Evolutionary conservation across 768 basidiomycete genomes (phyloP).

Genomic region (Trametes punicea): DNA sequence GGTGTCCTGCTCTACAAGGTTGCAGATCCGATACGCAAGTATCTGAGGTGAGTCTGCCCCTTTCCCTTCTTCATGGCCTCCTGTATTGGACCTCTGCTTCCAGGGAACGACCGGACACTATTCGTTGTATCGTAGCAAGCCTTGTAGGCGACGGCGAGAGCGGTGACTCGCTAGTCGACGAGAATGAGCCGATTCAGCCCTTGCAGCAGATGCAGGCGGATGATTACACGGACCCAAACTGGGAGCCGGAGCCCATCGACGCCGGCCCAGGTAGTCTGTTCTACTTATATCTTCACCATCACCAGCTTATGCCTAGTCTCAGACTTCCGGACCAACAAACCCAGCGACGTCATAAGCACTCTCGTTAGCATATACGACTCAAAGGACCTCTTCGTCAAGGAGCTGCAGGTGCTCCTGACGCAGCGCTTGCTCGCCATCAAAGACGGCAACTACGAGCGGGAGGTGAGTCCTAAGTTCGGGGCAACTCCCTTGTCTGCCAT

Average conservation of each 20-base stretch:
- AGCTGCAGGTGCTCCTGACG: slow-evolving; percentile 88
- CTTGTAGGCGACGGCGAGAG: slow-evolving; percentile 84
- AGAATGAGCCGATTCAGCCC: slow-evolving; percentile 76
- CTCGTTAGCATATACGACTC: slow-evolving; percentile 98
- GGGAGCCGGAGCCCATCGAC: slow-evolving; percentile 96
- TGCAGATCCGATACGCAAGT: slow-evolving; percentile 86
- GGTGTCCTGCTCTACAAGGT: slow-evolving; percentile 93
- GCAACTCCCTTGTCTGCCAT: no score
- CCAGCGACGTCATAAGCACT: slow-evolving; percentile 92
- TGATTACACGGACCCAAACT: slow-evolving; percentile 87
- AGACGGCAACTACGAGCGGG: slow-evolving; percentile 76
- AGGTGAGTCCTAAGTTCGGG: slow-evolving; percentile 38
- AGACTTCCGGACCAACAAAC: slow-evolving; percentile 92
- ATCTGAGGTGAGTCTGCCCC: slow-evolving; percentile 66
- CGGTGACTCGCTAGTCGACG: slow-evolving; percentile 79
- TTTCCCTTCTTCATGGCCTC: not conserved
- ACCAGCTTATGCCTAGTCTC: not conserved
- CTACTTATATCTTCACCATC: not conserved
- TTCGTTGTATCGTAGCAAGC: slow-evolving; percentile 87
- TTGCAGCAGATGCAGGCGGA: slow-evolving; percentile 75
- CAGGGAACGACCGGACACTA: slow-evolving; percentile 88
- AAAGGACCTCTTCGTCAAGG: slow-evolving; percentile 93
- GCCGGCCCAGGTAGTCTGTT: slow-evolving; percentile 77
- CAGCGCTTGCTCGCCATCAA: slow-evolving; percentile 77
- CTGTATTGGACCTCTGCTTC: not conserved